phyloP scores from a whole-genome alignment of 1,139 yeast genomes.

The Pichia sp. region DNA sequence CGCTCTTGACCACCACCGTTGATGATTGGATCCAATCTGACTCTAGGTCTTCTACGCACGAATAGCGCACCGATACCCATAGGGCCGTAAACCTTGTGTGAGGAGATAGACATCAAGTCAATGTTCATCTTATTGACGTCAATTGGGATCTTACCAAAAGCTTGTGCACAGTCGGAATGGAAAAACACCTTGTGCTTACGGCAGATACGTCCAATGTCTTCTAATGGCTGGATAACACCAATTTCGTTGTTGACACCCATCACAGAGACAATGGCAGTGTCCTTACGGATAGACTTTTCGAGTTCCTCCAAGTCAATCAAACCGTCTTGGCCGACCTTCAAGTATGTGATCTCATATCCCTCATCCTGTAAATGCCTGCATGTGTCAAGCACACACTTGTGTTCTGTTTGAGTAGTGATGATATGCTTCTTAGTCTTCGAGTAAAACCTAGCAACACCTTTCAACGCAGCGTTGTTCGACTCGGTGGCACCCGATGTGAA shows the following conservation, averaged over 20 bases:
- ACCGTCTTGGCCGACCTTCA: conserved; percentile 81
- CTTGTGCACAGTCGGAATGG: conserved; percentile 99
- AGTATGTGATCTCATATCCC: conserved; percentile 92
- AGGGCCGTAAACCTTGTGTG: conserved; percentile 97
- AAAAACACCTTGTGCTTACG: conserved; percentile 83
- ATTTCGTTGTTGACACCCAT: conserved; percentile 99
- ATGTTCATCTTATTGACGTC: conserved; percentile 93
- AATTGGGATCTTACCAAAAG: conserved; percentile 86
- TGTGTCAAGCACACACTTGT: conserved; percentile 94
- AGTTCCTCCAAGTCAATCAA: conserved; percentile 72
- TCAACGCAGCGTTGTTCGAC: conserved; percentile 87
- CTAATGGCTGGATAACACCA: conserved; percentile 94
- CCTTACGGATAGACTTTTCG: conserved; percentile 82
- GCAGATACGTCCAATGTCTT: conserved; percentile 88
- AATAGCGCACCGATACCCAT: conserved; percentile 96
- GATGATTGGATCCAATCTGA: conserved; percentile 88
- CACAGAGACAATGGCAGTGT: conserved; percentile 84
- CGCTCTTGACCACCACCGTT: conserved; percentile 99
- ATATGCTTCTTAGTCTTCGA: conserved; percentile 86
- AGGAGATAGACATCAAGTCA: conserved; percentile 88
- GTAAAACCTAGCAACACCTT: conserved; percentile 94
- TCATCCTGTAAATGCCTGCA: conserved; percentile 94
- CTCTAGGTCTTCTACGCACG: conserved; percentile 97
- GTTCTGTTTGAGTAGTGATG: conserved; percentile 95
- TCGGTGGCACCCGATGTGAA: conserved; percentile 99